Conservation (phyloP, 2,329 filamentous ascomycete species). For the Claviceps maximensis region DNA sequence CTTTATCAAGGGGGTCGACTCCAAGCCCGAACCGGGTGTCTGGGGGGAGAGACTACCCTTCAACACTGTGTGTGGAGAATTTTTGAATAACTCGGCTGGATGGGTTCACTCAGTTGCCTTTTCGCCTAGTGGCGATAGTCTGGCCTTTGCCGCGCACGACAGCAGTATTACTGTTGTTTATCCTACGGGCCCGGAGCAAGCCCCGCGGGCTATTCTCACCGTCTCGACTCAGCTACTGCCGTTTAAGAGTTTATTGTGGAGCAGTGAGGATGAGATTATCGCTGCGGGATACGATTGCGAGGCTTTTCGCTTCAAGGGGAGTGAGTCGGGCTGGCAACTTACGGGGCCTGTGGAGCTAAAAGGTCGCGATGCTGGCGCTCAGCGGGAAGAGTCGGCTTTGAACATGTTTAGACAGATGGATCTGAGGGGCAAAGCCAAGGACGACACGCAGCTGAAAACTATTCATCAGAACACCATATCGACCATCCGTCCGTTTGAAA, state of each 20-base stretch:
- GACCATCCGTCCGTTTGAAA: constrained; percentile 66
- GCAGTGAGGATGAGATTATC: constrained; percentile 80
- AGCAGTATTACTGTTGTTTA: constrained; percentile 96
- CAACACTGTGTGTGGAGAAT: constrained; percentile 97
- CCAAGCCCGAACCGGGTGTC: constrained; percentile 67
- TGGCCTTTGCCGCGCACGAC: constrained; percentile 90
- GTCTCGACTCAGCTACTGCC: constrained; percentile 82
- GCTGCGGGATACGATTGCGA: constrained; percentile 86
- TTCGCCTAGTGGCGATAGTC: constrained; percentile 80
- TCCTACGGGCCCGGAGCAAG: constrained; percentile 78
- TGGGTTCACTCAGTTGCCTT: constrained; percentile 94
- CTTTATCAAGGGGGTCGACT: constrained; percentile 92
- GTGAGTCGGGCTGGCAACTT: constrained; percentile 69
- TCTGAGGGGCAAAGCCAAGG: constrained; percentile 80
- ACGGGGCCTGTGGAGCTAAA: constrained; percentile 70
- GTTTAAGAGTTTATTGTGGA: constrained; percentile 90
- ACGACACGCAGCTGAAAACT: constrained; percentile 89
- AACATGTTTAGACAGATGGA: constrained; percentile 99
- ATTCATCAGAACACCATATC: constrained; percentile 94
- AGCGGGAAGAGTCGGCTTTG: constrained; percentile 77
- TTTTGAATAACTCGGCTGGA: constrained; percentile 85
- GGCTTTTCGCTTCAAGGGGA: constrained; percentile 77
- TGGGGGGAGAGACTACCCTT: constrained; percentile 96
- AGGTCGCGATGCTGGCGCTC: constrained; percentile 45
- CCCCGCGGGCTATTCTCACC: constrained; percentile 79